Evolutionary conservation across 371 early-diverging fungal genomes (phyloP).

Genomic region (Entomophthora muscae): DNA sequence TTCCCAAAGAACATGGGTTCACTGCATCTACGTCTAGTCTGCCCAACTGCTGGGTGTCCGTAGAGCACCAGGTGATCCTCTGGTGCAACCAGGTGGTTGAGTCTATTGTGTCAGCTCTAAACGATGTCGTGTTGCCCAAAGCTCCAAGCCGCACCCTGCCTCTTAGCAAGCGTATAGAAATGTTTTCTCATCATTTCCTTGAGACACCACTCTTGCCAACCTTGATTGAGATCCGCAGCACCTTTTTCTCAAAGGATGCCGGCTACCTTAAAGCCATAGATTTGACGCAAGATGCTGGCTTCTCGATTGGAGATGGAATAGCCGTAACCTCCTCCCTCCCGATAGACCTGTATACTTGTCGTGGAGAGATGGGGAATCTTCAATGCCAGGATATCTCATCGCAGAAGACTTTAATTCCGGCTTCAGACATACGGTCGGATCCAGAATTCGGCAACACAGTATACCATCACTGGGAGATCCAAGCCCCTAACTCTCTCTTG

Average conservation of each 20-base stretch:
- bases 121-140: background rate
- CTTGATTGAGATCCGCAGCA: background rate
- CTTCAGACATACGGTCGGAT: background rate
- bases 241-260: background rate
- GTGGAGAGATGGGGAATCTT: background rate
- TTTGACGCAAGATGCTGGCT: background rate
- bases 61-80: constrained; percentile 75
- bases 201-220: background rate
- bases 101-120: constrained; percentile 25
- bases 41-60: constrained; percentile 72
- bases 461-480: background rate
- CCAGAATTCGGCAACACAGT: background rate
- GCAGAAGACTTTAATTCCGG: background rate
- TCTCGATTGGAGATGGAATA: background rate
- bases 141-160: background rate
- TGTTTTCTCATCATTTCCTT: background rate
- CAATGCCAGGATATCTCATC: background rate
- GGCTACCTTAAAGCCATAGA: background rate
- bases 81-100: constrained; percentile 84
- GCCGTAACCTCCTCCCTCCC: background rate
- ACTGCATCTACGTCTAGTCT: constrained; percentile 63
- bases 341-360: background rate
- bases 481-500: background rate
- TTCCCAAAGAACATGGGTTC: constrained; percentile 36
- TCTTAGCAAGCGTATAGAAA: background rate